Percentiles rank a stretch among this genome's conserved stretches.
These are phyloP conservation scores for Mortierella sp. DNA, from an alignment of 371 early-diverging fungal genomes.

Conservation along the genomic window DNA sequence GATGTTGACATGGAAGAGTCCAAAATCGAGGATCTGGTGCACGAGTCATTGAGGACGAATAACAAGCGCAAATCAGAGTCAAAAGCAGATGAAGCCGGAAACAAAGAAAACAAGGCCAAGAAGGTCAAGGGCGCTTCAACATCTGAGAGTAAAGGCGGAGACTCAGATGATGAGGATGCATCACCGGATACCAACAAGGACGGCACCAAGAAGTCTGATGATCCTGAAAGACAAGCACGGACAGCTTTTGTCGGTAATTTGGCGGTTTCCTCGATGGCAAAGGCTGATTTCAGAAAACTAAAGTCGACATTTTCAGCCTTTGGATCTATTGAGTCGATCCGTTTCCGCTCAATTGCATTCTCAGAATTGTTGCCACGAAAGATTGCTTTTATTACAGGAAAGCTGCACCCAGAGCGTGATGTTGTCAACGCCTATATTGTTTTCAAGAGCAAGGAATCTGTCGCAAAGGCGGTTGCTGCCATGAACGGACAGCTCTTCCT, in stretches of 20 bases:
- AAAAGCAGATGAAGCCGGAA: not conserved
- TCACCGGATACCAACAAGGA: constrained; percentile 31
- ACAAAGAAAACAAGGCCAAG: constrained; percentile 28
- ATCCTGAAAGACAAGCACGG: constrained; percentile 65
- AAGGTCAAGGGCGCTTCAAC: constrained; percentile 39
- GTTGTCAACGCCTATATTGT: constrained; percentile 93
- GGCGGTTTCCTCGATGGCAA: constrained; percentile 70
- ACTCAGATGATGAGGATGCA: constrained; percentile 34
- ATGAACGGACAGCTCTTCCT: constrained; percentile 86
- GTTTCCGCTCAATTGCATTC: constrained; percentile 93
- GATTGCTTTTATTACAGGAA: constrained; percentile 80
- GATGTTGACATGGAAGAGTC: constrained; percentile 51
- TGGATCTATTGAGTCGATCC: constrained; percentile 86
- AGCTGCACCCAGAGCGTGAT: constrained; percentile 86
- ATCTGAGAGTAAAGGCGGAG: constrained; percentile 21
- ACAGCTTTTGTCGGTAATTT: constrained; percentile 91
- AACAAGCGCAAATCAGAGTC: constrained; percentile 49
- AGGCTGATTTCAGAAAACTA: constrained; percentile 72
- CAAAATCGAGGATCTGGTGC: constrained; percentile 48
- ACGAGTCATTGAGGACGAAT: constrained; percentile 46
- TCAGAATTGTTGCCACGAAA: constrained; percentile 76
- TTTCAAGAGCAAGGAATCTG: constrained; percentile 71
- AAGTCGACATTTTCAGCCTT: constrained; percentile 73
- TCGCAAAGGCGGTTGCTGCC: constrained; percentile 68
- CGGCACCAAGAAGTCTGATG: constrained; percentile 58